Conservation (phyloP, 306 rosid genomes). For the Vigna mungo region DNA sequence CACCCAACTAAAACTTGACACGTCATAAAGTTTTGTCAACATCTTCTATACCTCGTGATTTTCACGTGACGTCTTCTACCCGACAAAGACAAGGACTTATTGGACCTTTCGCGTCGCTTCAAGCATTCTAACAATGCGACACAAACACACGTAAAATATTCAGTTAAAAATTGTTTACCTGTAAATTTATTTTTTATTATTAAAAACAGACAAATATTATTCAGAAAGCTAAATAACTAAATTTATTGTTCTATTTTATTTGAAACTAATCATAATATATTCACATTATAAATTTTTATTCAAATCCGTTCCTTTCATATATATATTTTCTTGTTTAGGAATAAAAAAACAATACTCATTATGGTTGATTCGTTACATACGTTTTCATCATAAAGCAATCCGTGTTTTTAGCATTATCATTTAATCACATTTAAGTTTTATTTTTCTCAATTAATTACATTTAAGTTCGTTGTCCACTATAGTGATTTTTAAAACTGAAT, state of each 20-base stretch:
- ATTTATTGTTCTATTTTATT: background rate
- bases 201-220: background rate
- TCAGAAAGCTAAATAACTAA: too few species aligned
- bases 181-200: background rate
- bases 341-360: too few species aligned
- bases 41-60: background rate
- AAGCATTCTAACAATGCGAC: background rate
- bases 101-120: background rate
- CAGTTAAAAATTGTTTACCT: background rate
- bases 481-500: too few species aligned
- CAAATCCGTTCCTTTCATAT: background rate
- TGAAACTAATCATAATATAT: background rate
- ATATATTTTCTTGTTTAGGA: too few species aligned
- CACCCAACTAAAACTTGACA: background rate
- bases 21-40: background rate
- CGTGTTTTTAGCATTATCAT: too few species aligned
- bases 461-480: too few species aligned
- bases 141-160: background rate
- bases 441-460: too few species aligned
- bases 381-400: too few species aligned
- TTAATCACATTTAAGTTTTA: too few species aligned
- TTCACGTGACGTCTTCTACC: background rate
- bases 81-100: background rate
- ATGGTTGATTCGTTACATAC: too few species aligned
- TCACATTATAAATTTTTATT: background rate